These are phyloP conservation scores for Monilinia aucupariae DNA, from an alignment of 2,329 filamentous ascomycete genomes.

Conservation along the genomic window DNA sequence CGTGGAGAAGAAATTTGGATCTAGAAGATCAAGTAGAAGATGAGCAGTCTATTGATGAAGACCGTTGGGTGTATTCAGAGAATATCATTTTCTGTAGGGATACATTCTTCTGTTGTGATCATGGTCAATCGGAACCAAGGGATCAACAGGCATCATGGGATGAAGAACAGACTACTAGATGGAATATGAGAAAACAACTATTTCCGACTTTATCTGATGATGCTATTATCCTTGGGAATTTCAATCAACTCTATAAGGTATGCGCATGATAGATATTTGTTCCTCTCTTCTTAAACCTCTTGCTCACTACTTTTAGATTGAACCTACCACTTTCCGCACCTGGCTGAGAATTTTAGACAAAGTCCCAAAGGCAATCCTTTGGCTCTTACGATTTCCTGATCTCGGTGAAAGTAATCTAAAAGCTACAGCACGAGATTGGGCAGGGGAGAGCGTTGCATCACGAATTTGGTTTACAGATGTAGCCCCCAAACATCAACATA, in stretches of 20 bases:
- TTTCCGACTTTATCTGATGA: conserved; percentile 81
- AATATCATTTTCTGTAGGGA: conserved; percentile 93
- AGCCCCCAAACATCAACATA: conserved; percentile 89
- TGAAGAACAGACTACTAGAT: conserved; percentile 73
- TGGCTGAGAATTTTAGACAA: conserved; percentile 87
- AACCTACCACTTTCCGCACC: conserved; percentile 90
- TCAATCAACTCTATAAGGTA: conserved; percentile 98
- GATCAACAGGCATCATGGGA: conserved; percentile 71
- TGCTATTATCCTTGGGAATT: conserved; percentile 88
- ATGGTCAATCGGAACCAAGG: conserved; percentile 77
- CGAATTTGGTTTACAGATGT: conserved; percentile 95
- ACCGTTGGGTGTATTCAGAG: conserved; percentile 91
- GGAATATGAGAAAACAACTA: conserved; percentile 88
- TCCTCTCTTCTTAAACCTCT: not conserved
- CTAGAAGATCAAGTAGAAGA: conserved; percentile 66
- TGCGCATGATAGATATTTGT: conserved; percentile 24
- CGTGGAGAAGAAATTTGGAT: conserved; percentile 68
- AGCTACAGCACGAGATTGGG: conserved; percentile 76
- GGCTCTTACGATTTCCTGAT: conserved; percentile 95
- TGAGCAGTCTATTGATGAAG: conserved; percentile 53
- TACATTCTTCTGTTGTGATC: conserved; percentile 98
- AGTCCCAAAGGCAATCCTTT: conserved; percentile 83
- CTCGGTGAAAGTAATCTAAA: conserved; percentile 81
- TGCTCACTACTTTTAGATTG: conserved; percentile 58
- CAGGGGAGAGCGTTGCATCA: conserved; percentile 74